These are phyloP conservation scores for Erucastrum elatum DNA, from an alignment of 345 rosid species.

Conservation along the genomic window DNA sequence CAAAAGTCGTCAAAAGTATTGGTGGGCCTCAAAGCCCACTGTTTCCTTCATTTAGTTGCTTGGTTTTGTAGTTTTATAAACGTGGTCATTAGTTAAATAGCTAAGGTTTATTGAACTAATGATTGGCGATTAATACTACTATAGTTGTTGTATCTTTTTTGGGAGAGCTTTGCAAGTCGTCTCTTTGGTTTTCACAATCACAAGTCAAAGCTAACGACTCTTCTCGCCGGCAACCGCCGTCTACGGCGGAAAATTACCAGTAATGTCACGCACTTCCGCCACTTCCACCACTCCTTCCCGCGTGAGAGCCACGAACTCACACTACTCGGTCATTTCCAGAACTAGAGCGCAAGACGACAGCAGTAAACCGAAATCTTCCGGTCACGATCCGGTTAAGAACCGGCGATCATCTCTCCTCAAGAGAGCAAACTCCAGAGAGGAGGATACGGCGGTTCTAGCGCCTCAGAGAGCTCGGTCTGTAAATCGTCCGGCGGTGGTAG, in stretches of 20 bases:
- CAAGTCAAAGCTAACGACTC: conserved; percentile 38
- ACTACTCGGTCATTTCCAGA: conserved; percentile 42
- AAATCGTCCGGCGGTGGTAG: conserved; percentile 42
- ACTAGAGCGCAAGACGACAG: conserved; percentile 30
- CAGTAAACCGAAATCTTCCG: conserved; percentile 47
- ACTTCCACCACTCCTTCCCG: conserved; percentile 46
- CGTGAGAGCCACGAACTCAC: conserved; percentile 42
- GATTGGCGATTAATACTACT: conserved; percentile 15
- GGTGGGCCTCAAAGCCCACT: conserved; percentile 40
- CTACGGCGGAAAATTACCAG: conserved; percentile 14
- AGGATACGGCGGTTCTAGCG: conserved; percentile 27
- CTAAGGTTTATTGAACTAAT: conserved; percentile 1
- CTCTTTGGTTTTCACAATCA: conserved; percentile 23
- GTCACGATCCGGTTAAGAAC: conserved; percentile 41
- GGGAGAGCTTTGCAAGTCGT: conserved; percentile 25
- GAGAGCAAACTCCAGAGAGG: conserved; percentile 53
- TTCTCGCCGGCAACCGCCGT: conserved; percentile 34
- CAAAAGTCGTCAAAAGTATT: neutral
- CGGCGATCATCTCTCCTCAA: conserved; percentile 46
- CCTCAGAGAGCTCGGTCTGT: conserved; percentile 41
- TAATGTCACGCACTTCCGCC: conserved; percentile 36
- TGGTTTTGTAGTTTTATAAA: neutral
- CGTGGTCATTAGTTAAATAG: neutral
- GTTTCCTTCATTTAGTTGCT: conserved; percentile 4
- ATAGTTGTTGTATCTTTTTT: conserved; percentile 16